Percentiles rank a stretch among this genome's conserved stretches.
phyloP scores from a whole-genome alignment of 306 rosid species.

The Citrullus mucosospermus region DNA sequence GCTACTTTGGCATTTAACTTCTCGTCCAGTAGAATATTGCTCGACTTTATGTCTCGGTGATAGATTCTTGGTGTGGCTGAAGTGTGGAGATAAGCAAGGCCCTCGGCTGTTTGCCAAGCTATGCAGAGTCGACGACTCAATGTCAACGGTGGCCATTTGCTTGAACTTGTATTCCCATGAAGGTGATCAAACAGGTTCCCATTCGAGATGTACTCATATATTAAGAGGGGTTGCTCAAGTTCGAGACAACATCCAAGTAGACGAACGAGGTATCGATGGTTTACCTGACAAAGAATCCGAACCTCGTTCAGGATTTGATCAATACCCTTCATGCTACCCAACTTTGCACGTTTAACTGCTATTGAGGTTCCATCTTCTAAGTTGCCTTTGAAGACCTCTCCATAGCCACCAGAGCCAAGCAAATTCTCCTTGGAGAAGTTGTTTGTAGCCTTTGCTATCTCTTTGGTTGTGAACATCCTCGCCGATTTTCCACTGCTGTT shows the following conservation, averaged over 20 bases:
- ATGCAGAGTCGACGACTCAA: slow-evolving; percentile 60
- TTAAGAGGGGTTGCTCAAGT: slow-evolving; percentile 65
- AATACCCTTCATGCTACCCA: slow-evolving; percentile 67
- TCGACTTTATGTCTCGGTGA: slow-evolving; percentile 68
- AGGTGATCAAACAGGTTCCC: slow-evolving; percentile 61
- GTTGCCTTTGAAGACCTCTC: slow-evolving; percentile 70
- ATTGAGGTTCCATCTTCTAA: slow-evolving; percentile 50
- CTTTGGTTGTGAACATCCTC: slow-evolving; percentile 59
- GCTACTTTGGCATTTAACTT: slow-evolving; percentile 63
- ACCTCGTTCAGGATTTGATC: slow-evolving; percentile 82
- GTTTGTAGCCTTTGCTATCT: slow-evolving; percentile 58
- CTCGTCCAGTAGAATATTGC: slow-evolving; percentile 50
- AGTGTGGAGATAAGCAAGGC: slow-evolving; percentile 69
- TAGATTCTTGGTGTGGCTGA: slow-evolving; percentile 69
- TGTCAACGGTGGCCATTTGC: slow-evolving; percentile 16
- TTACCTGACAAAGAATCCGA: slow-evolving; percentile 75
- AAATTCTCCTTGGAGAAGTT: slow-evolving; percentile 55
- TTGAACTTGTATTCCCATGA: slow-evolving; percentile 20
- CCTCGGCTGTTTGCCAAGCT: slow-evolving; percentile 56
- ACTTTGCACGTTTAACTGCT: slow-evolving; percentile 69
- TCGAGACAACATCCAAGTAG: slow-evolving; percentile 72
- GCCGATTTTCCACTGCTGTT: slow-evolving; percentile 54
- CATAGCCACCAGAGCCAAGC: slow-evolving; percentile 64
- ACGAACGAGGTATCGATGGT: slow-evolving; percentile 67
- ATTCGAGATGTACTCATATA: slow-evolving; percentile 68